phyloP scores from a whole-genome alignment of 83 land plant genomes.

The Diphasiastrum complanatum region DNA sequence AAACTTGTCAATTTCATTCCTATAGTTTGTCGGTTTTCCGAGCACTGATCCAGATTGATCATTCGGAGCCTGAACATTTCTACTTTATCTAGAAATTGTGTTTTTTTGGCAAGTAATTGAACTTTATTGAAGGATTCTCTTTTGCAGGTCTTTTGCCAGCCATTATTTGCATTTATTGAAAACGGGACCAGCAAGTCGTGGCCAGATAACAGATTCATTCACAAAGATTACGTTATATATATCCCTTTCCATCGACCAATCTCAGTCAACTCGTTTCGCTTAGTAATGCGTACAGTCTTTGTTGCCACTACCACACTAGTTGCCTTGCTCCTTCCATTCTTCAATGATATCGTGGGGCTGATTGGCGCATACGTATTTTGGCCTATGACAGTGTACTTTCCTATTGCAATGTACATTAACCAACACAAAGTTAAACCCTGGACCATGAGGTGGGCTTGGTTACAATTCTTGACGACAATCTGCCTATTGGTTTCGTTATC shows the following conservation, averaged over 20 bases:
- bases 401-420: slow-evolving; percentile 12
- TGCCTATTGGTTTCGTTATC: slow-evolving; percentile 19
- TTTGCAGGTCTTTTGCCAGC: slow-evolving; percentile 24
- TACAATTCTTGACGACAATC: slow-evolving; percentile 12
- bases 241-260: slow-evolving; percentile 4
- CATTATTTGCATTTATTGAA: slow-evolving; percentile 19
- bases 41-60: too few species aligned
- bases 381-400: slow-evolving; percentile 29
- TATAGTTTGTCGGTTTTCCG: too few species aligned
- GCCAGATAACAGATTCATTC: slow-evolving; percentile 12
- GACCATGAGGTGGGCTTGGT: not conserved
- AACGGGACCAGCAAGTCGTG: not conserved
- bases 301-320: slow-evolving; percentile 20
- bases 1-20: too few species aligned
- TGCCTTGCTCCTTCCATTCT: slow-evolving; percentile 27
- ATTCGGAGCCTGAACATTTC: too few species aligned
- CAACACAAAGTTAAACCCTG: not conserved
- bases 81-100: too few species aligned
- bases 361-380: slow-evolving; percentile 24
- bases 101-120: too few species aligned
- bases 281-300: slow-evolving; percentile 18
- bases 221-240: slow-evolving; percentile 2
- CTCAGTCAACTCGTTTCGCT: slow-evolving; percentile 12
- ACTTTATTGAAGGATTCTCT: too few species aligned
- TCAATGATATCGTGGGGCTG: slow-evolving; percentile 21